A percentile compares a stretch with the other conserved stretches of the same genome.
Conservation (phyloP, 306 rosid species). For the Pyrus betulifolia region DNA sequence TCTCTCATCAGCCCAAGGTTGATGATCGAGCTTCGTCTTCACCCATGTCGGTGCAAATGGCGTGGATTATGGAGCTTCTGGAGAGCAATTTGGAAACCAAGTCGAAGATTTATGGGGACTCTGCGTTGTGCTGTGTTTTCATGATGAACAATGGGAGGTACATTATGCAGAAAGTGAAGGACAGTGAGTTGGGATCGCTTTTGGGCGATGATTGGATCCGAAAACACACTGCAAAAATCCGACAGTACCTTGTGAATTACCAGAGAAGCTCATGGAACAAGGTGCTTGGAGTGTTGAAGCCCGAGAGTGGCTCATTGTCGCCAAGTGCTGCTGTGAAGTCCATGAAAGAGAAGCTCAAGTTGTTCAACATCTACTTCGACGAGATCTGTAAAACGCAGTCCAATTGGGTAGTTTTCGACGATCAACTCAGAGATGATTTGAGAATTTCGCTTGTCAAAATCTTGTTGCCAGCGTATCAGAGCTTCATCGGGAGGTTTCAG, state of each 20-base stretch:
- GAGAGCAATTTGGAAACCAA: slow-evolving; percentile 87
- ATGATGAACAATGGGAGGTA: slow-evolving; percentile 89
- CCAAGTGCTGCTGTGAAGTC: slow-evolving; percentile 38
- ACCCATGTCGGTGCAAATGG: slow-evolving; percentile 69
- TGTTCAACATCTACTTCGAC: slow-evolving; percentile 59
- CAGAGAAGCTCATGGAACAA: slow-evolving; percentile 84
- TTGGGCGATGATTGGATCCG: slow-evolving; percentile 87
- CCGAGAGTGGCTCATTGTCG: slow-evolving; percentile 46
- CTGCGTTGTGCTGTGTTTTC: slow-evolving; percentile 62
- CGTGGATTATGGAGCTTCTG: slow-evolving; percentile 81
- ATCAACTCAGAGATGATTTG: slow-evolving; percentile 66
- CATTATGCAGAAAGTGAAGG: slow-evolving; percentile 72
- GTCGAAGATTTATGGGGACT: slow-evolving; percentile 68
- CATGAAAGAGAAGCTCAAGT: slow-evolving; percentile 71
- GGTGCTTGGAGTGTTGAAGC: slow-evolving; percentile 47
- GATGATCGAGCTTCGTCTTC: slow-evolving; percentile 49
- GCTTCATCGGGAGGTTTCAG: slow-evolving; percentile 53
- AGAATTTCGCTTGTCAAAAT: slow-evolving; percentile 46
- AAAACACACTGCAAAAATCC: slow-evolving; percentile 60
- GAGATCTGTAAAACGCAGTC: slow-evolving; percentile 61
- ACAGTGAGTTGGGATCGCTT: slow-evolving; percentile 64
- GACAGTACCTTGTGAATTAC: slow-evolving; percentile 57
- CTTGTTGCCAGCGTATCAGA: slow-evolving; percentile 63
- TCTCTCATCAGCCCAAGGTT: slow-evolving; percentile 35
- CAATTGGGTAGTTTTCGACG: slow-evolving; percentile 62